Conservation (phyloP, 805 yeast species). For the Cyberlindnera euphorbiiphila region DNA sequence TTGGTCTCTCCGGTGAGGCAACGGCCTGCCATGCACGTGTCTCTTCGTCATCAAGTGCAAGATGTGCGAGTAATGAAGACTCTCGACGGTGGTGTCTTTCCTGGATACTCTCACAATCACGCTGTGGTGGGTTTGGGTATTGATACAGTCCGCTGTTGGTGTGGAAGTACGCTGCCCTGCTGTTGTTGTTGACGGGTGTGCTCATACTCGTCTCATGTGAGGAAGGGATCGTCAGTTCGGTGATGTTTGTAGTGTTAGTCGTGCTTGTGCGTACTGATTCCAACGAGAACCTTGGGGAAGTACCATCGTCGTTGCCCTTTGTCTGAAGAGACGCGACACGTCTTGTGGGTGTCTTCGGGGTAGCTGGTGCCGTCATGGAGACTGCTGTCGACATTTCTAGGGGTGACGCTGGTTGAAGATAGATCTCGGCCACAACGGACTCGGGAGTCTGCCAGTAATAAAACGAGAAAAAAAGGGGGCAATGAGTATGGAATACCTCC, state of each 20-base stretch:
- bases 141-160: neutral
- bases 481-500: no score
- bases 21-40: conserved; percentile 13
- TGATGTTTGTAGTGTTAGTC: conserved; percentile 1
- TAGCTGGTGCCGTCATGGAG: no score
- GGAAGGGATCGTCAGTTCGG: conserved; percentile 4
- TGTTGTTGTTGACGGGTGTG: neutral
- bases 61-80: conserved; percentile 13
- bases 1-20: conserved; percentile 7
- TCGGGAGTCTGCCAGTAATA: no score
- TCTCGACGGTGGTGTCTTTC: conserved; percentile 11
- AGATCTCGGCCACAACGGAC: no score
- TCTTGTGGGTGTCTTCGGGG: no score
- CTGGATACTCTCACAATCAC: neutral
- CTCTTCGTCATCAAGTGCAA: conserved; percentile 15
- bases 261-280: neutral
- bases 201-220: neutral
- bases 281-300: neutral
- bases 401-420: no score
- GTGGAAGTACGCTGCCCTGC: neutral
- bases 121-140: neutral
- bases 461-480: no score
- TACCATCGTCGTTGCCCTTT: no score
- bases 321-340: no score
- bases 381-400: no score